Evolutionary conservation across 192 early-diverging fungal genomes (phyloP).

Genomic region (Backusella psychrophila): DNA sequence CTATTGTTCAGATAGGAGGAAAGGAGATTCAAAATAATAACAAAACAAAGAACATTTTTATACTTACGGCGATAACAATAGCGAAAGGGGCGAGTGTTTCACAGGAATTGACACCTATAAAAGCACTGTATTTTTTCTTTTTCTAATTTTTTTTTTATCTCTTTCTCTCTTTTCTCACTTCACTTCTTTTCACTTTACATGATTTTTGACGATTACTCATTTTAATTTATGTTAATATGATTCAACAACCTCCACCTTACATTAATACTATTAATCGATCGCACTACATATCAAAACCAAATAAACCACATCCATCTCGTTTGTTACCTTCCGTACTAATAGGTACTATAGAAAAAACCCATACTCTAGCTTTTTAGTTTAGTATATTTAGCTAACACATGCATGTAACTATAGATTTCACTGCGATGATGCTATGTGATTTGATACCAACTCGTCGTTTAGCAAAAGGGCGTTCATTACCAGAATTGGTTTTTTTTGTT

Average conservation of each 20-base stretch:
- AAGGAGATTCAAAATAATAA: not conserved
- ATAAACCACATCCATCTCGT: not conserved
- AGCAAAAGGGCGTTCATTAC: constrained; percentile 20
- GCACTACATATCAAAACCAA: not conserved
- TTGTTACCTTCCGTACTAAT: constrained; percentile 18
- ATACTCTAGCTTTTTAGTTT: not conserved
- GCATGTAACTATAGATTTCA: constrained; percentile 22
- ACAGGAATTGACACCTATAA: not conserved
- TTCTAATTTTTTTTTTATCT: not conserved
- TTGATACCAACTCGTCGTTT: constrained; percentile 18
- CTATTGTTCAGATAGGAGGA: not conserved
- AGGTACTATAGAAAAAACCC: not conserved
- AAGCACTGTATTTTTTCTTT: not conserved
- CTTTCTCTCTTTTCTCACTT: not conserved
- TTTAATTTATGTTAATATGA: not conserved
- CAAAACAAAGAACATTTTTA: not conserved
- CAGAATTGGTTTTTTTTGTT: constrained; percentile 39
- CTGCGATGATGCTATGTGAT: constrained; percentile 34
- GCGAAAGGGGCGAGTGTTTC: not conserved
- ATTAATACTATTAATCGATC: not conserved
- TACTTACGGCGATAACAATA: constrained; percentile 5
- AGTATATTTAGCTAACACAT: not conserved
- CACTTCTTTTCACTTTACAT: not conserved
- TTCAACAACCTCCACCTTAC: constrained; percentile 3
- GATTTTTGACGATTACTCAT: not conserved